Conservation (phyloP, 306 rosid genomes). For the Gastrolobium bilobum region DNA sequence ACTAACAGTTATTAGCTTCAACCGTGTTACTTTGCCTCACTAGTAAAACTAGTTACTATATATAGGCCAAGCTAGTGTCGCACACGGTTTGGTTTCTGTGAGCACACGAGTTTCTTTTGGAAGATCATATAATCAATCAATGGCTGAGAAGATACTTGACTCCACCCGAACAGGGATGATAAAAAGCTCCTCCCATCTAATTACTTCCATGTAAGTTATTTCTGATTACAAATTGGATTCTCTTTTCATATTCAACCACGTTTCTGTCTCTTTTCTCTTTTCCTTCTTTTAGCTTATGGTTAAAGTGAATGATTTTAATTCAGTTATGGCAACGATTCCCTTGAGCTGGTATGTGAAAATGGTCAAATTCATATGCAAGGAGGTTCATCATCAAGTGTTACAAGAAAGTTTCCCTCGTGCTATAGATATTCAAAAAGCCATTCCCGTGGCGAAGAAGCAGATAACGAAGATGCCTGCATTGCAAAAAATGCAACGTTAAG, state of each 20-base stretch:
- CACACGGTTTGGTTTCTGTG: not conserved
- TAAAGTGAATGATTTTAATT: not conserved
- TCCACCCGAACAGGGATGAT: slow-evolving; percentile 31
- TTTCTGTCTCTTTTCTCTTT: not conserved
- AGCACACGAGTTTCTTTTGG: slow-evolving; percentile 24
- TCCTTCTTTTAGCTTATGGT: not conserved
- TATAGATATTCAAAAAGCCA: slow-evolving; percentile 14
- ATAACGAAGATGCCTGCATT: slow-evolving; percentile 20
- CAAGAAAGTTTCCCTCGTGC: slow-evolving; percentile 35
- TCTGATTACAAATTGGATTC: not conserved
- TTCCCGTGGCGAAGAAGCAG: slow-evolving; percentile 39
- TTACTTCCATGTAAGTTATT: slow-evolving; percentile 45
- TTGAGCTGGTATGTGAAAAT: slow-evolving; percentile 52
- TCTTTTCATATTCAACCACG: not conserved
- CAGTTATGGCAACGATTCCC: slow-evolving; percentile 47
- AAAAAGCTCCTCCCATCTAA: slow-evolving; percentile 24
- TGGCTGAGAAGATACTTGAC: slow-evolving; percentile 43
- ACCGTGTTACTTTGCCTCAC: not conserved
- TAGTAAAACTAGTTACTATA: slow-evolving; percentile 6
- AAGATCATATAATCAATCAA: slow-evolving; percentile 22
- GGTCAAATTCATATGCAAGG: slow-evolving; percentile 44
- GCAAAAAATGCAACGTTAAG: slow-evolving; percentile 42
- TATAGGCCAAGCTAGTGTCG: not conserved
- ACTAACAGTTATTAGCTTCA: not conserved
- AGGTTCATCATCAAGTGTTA: slow-evolving; percentile 33